phyloP scores from a whole-genome alignment of 306 rosid genomes.

The Trifolium dubium region DNA sequence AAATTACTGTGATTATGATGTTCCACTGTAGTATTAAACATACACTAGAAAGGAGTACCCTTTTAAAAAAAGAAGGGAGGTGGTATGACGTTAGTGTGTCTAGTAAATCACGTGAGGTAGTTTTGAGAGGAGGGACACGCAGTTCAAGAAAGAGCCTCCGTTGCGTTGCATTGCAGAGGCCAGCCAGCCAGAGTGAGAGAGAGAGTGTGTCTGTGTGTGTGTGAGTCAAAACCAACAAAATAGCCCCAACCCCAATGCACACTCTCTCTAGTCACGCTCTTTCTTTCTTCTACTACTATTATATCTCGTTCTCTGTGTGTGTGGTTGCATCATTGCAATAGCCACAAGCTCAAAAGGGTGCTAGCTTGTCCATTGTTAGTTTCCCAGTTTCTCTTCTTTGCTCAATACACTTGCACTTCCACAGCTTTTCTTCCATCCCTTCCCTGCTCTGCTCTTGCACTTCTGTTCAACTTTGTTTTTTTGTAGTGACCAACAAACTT shows the following conservation, averaged over 20 bases:
- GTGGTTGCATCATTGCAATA: constrained; percentile 50
- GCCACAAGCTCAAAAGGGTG: constrained; percentile 26
- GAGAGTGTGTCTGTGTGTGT: too few relatives aligned
- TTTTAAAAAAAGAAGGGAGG: too few relatives aligned
- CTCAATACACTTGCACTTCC: constrained; percentile 41
- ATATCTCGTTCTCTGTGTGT: constrained; percentile 5
- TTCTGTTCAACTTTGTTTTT: constrained; percentile 30
- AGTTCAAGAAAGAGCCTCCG: constrained; percentile 47
- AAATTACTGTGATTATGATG: too few relatives aligned
- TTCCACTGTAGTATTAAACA: too few relatives aligned
- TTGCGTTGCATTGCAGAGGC: constrained; percentile 10
- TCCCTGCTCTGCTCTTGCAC: constrained; percentile 37
- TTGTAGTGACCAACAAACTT: constrained; percentile 19
- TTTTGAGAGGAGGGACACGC: constrained; percentile 47
- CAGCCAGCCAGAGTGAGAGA: constrained; percentile 17
- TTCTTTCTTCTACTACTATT: constrained; percentile 9
- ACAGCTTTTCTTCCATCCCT: not conserved
- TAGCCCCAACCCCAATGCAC: constrained; percentile 43
- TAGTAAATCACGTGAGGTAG: constrained; percentile 63
- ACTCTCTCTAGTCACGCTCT: not conserved
- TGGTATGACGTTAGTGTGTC: not conserved
- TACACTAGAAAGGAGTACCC: too few relatives aligned
- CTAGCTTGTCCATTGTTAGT: too few relatives aligned
- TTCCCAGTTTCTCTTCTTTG: not conserved
- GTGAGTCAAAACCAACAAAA: constrained; percentile 41